Percentiles rank a stretch among this genome's conserved stretches.
Conservation (phyloP, 495 filamentous ascomycete species). For the Lichina pygmaea region DNA sequence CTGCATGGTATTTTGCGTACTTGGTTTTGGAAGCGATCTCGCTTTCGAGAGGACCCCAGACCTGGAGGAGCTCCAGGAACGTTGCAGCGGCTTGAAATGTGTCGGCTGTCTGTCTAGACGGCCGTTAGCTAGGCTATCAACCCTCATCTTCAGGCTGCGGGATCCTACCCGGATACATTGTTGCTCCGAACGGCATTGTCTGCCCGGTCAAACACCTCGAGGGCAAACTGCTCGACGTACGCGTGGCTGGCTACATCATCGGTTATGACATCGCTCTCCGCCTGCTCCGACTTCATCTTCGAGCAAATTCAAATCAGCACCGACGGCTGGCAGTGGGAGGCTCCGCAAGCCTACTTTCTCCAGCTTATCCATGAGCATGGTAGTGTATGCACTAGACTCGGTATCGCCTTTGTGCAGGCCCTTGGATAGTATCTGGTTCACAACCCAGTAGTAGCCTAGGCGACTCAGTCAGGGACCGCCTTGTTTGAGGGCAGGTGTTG, state of each 20-base stretch:
- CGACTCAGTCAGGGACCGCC: neutral
- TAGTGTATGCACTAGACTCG: conserved; percentile 54
- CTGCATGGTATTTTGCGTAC: conserved; percentile 85
- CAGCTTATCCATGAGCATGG: conserved; percentile 67
- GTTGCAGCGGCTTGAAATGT: conserved; percentile 79
- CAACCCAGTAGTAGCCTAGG: conserved; percentile 72
- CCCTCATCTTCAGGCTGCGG: neutral
- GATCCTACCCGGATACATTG: conserved; percentile 50
- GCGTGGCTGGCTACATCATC: conserved; percentile 70
- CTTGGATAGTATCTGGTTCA: conserved; percentile 67
- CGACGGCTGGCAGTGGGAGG: neutral
- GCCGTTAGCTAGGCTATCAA: conserved; percentile 3
- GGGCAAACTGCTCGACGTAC: conserved; percentile 79
- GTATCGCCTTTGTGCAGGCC: conserved; percentile 48
- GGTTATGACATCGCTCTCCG: conserved; percentile 40
- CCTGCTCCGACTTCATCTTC: conserved; percentile 36
- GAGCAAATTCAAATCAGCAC: neutral
- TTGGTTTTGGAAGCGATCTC: conserved; percentile 74
- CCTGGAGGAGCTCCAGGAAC: conserved; percentile 66
- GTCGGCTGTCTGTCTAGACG: conserved; percentile 58
- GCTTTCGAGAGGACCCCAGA: conserved; percentile 49
- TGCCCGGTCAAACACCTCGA: conserved; percentile 64
- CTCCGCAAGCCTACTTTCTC: conserved; percentile 31
- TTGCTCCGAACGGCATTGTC: conserved; percentile 58
- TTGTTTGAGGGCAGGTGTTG: neutral